These are phyloP conservation scores for Kodamaea fungicola DNA, from an alignment of 1,139 yeast genomes.

Conservation along the genomic window DNA sequence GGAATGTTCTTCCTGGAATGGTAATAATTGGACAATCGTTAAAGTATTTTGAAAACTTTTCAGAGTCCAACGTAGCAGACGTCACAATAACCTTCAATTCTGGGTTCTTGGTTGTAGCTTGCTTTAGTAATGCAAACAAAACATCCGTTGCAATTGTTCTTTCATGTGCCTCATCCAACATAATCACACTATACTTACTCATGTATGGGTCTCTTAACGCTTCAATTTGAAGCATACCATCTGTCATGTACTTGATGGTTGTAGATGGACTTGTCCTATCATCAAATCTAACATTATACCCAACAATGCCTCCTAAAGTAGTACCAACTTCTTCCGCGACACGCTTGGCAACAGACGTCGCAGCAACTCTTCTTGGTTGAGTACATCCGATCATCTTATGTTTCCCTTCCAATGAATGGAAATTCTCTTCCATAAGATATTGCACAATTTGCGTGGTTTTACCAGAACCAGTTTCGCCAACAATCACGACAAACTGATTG, in stretches of 20 bases:
- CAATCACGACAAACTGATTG: constrained; percentile 44
- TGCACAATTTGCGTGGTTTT: constrained; percentile 31
- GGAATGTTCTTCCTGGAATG: constrained; percentile 87
- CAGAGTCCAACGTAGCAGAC: constrained; percentile 89
- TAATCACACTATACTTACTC: constrained; percentile 73
- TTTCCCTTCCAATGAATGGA: constrained; percentile 19
- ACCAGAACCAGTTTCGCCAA: constrained; percentile 45
- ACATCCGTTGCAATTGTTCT: constrained; percentile 94
- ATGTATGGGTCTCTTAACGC: constrained; percentile 72
- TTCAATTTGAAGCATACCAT: constrained; percentile 89
- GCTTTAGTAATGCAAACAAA: constrained; percentile 75
- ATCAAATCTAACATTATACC: constrained; percentile 65
- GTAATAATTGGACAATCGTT: constrained; percentile 73
- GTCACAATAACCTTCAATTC: constrained; percentile 78
- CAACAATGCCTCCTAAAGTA: constrained; percentile 58
- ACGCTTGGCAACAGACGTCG: constrained; percentile 64
- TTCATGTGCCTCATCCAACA: constrained; percentile 96
- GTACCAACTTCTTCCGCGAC: constrained; percentile 67
- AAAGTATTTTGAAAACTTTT: constrained; percentile 77
- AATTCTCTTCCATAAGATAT: constrained; percentile 37
- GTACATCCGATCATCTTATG: constrained; percentile 61
- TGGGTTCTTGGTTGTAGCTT: constrained; percentile 68
- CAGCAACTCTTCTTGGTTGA: constrained; percentile 75
- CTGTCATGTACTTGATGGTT: constrained; percentile 74
- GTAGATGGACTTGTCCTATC: constrained; percentile 55